Evolutionary conservation across 495 filamentous ascomycete species (phyloP), one percentile per base, ranked within the genome.

Genomic region (Aspergillus sclerotiicarbonarius): DNA sequence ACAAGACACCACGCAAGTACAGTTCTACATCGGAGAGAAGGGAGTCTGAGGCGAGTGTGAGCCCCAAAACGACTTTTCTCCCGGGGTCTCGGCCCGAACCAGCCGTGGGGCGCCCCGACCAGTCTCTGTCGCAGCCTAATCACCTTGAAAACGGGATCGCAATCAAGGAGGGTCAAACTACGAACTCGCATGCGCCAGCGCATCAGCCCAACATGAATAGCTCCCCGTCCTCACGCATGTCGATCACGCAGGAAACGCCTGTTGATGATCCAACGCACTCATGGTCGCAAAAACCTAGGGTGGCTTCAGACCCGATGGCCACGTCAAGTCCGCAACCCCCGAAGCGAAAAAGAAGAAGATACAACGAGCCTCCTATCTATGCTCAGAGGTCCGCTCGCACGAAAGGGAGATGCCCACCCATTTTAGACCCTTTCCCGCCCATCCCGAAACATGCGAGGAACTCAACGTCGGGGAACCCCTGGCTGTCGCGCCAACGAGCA

Each of bases 331-430:
- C 55, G 6, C 69, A 69, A 50, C 70, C 61, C 5, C 74, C 71
- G 12, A 75, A 67, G 37, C 62, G 64, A 25, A 75, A 74, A 48
- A 67, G 69, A 56, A 71, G 70, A 58, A 70, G 76, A 39, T 79
- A 72, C 61, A 68, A 74, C 21, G 76, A 78, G 48, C 72, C 76
- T 20, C 80, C 80, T 3, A 71, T 80, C 51, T 82, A 64, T 59
- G 80, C 80, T 41, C 76, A 70, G 49, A 69, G 67, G 51, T 64
- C 72, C n/a, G 59, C 55, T 43, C 75, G 74, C 21, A 71, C 62
- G 43, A 70, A 68, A 43, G 75, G 68, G 49, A 67, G 64, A 60
- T 68, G 69, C 29, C 74, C 76, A 6, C 53, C 68, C 2, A 79
- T 80, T 43, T 65, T 67, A 8, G 71, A 74, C 39, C 71, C 61